These are phyloP conservation scores for Candida stauntonica DNA, from an alignment of 805 yeast species.

Conservation along the genomic window DNA sequence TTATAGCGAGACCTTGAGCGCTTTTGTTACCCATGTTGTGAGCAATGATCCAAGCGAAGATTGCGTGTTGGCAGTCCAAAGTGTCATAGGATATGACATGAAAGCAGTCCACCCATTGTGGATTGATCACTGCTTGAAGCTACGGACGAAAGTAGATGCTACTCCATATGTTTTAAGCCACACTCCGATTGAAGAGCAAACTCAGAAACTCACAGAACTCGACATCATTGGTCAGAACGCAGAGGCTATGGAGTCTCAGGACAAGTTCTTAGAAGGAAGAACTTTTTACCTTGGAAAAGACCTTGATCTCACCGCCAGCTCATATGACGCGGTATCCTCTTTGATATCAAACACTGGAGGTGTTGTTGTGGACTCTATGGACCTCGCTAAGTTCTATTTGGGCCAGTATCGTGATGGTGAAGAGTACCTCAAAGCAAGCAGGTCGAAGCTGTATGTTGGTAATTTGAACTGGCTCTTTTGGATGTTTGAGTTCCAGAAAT, in stretches of 20 bases:
- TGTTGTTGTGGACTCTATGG: slow-evolving; percentile 27
- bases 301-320: slow-evolving; percentile 44
- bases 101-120: slow-evolving; percentile 72
- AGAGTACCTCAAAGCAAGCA: slow-evolving; percentile 45
- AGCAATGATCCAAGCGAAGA: slow-evolving; percentile 55
- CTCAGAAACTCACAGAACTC: slow-evolving; percentile 9
- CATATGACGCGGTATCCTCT: slow-evolving; percentile 35
- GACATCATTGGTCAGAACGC: slow-evolving; percentile 12
- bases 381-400: slow-evolving; percentile 44
- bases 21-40: slow-evolving; percentile 75
- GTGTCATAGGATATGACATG: slow-evolving; percentile 38
- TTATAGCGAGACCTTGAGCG: slow-evolving; percentile 53
- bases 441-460: slow-evolving; percentile 45
- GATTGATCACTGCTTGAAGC: slow-evolving; percentile 66
- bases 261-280: slow-evolving; percentile 38
- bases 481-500: slow-evolving; percentile 50
- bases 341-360: slow-evolving; percentile 58
- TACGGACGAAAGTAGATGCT: slow-evolving; percentile 48
- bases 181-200: slow-evolving; percentile 10
- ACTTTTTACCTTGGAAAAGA: slow-evolving; percentile 51
- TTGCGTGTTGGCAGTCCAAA: slow-evolving; percentile 49
- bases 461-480: slow-evolving; percentile 73
- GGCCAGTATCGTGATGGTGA: slow-evolving; percentile 61
- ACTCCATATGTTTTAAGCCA: slow-evolving; percentile 37
- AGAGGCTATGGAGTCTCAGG: slow-evolving; percentile 9